Evolutionary conservation across 2,329 filamentous ascomycete genomes (phyloP).

Genomic region (Triangularia setosa): DNA sequence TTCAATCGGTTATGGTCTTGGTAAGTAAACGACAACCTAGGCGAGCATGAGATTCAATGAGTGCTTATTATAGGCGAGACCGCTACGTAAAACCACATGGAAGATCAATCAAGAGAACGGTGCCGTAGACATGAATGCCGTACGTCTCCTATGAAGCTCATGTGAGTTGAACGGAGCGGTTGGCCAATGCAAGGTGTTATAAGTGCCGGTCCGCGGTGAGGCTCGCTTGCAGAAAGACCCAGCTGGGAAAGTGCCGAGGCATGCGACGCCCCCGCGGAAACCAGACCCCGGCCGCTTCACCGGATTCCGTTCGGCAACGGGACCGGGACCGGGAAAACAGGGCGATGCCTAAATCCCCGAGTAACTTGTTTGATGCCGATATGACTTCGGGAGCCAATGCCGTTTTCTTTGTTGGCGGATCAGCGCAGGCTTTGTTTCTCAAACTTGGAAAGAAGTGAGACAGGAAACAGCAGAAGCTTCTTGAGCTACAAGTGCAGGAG

Average conservation of each 20-base stretch:
- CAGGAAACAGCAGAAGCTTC: neutral
- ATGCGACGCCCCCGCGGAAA: neutral
- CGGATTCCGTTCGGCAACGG: neutral
- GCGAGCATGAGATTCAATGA: neutral
- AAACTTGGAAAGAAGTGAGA: neutral
- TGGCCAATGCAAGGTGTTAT: neutral
- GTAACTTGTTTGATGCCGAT: neutral
- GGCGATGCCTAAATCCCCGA: neutral
- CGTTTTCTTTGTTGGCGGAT: neutral
- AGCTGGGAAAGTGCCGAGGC: neutral
- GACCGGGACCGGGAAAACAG: neutral
- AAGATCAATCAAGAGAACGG: neutral
- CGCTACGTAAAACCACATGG: neutral
- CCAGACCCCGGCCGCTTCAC: neutral
- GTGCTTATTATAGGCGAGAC: neutral
- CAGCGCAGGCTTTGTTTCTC: neutral
- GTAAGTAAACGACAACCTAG: neutral
- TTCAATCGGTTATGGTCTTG: neutral
- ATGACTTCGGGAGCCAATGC: neutral
- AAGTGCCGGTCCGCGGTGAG: neutral
- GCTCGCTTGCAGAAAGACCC: neutral
- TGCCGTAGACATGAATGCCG: neutral
- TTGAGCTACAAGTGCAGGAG: neutral
- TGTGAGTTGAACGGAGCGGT: neutral
- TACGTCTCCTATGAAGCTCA: neutral